phyloP scores from a whole-genome alignment of 148 eudicot species.

The Persicaria tinctoria region DNA sequence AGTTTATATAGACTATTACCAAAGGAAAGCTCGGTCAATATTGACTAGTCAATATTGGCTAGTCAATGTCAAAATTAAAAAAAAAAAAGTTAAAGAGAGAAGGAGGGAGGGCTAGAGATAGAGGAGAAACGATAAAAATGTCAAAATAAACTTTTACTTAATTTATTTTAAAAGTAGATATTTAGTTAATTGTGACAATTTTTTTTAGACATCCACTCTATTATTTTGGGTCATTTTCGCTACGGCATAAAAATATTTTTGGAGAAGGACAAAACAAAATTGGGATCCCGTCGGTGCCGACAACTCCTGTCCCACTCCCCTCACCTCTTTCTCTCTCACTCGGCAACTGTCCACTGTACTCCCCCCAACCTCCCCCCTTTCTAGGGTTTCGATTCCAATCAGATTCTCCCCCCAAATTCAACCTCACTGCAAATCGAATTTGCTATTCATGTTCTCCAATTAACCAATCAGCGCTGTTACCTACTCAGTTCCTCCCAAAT shows the following conservation, averaged over 20 bases:
- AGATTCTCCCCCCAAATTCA: background rate
- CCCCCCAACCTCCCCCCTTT: background rate
- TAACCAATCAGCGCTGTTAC: background rate
- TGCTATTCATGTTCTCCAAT: background rate
- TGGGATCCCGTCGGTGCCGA: conserved; percentile 24
- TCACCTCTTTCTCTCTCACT: background rate
- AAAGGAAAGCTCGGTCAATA: too few relatives aligned
- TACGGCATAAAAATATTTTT: background rate
- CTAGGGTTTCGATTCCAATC: conserved; percentile 11
- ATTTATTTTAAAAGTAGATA: too few relatives aligned
- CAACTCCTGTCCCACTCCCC: conserved; percentile 8
- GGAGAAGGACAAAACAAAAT: background rate
- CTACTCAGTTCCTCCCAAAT: background rate
- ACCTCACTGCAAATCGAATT: background rate
- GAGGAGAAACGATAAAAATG: too few relatives aligned
- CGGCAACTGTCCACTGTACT: conserved; percentile 3
- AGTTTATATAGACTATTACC: too few relatives aligned
- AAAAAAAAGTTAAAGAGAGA: too few relatives aligned
- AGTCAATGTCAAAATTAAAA: too few relatives aligned
- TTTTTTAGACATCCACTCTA: too few relatives aligned
- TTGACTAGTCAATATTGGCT: too few relatives aligned
- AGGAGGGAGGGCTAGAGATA: too few relatives aligned
- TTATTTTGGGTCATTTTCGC: too few relatives aligned
- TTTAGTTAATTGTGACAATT: too few relatives aligned
- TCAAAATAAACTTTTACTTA: too few relatives aligned